Evolutionary conservation across 1,284 basidiomycete species (phyloP).

Genomic region (Ceratobasidium theobromae): DNA sequence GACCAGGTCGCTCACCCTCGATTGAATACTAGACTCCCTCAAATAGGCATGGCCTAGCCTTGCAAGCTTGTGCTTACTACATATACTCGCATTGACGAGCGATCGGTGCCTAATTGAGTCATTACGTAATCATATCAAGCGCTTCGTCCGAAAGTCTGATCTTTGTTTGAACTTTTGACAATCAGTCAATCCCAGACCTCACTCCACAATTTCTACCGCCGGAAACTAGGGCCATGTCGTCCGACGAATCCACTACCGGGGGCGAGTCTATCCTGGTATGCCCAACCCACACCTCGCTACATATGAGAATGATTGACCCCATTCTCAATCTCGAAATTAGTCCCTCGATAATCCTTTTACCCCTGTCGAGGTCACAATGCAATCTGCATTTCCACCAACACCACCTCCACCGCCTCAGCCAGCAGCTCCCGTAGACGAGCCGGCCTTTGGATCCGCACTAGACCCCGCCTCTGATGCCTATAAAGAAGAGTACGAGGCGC

Average conservation of each 20-base stretch:
- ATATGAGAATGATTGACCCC: background rate
- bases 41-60: too few relatives aligned
- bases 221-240: constrained; percentile 23
- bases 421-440: constrained; percentile 8
- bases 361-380: constrained; percentile 23
- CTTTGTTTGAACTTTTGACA: too few relatives aligned
- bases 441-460: constrained; percentile 9
- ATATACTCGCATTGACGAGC: too few relatives aligned
- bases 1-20: too few relatives aligned
- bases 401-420: constrained; percentile 6
- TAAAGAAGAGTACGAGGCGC: constrained; percentile 67
- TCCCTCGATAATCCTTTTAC: constrained; percentile 24
- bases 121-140: too few relatives aligned
- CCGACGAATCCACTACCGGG: constrained; percentile 1
- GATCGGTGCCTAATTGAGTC: too few relatives aligned
- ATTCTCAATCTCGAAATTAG: constrained; percentile 1
- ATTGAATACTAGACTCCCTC: too few relatives aligned
- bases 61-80: too few relatives aligned
- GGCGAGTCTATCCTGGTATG: background rate
- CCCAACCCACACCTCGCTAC: background rate
- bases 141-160: too few relatives aligned
- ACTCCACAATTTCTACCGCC: too few relatives aligned
- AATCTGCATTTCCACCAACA: constrained; percentile 14
- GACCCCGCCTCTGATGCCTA: constrained; percentile 45
- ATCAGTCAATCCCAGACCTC: too few relatives aligned